phyloP scores from a whole-genome alignment of 2,329 filamentous ascomycete species.

The Polytolypa hystricis region DNA sequence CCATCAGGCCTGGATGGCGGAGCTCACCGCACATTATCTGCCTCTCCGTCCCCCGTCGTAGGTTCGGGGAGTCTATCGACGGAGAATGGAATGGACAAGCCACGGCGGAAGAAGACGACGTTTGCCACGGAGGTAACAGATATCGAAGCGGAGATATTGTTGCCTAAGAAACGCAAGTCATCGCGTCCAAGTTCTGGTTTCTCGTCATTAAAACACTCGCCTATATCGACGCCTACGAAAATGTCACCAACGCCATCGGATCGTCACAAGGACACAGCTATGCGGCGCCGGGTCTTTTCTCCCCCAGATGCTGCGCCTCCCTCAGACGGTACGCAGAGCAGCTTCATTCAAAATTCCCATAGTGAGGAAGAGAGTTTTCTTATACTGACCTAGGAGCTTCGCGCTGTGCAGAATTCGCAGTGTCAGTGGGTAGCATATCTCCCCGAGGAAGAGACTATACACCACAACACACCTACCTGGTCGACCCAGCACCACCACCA shows the following conservation, averaged over 20 bases:
- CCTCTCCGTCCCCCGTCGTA: background rate
- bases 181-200: background rate
- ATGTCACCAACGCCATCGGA: too few relatives aligned
- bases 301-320: too few relatives aligned
- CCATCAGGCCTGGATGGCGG: background rate
- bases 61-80: background rate
- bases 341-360: too few relatives aligned
- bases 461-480: too few relatives aligned
- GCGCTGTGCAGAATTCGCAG: background rate
- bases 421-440: background rate
- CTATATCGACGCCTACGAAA: too few relatives aligned
- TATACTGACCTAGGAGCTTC: too few relatives aligned
- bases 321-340: too few relatives aligned
- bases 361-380: too few relatives aligned
- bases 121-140: conserved; percentile 6
- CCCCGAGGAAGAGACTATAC: too few relatives aligned
- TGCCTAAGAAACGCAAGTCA: too few relatives aligned
- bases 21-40: background rate
- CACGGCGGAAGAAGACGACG: conserved; percentile 8
- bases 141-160: conserved; percentile 4
- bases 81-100: background rate
- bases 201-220: background rate
- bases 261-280: too few relatives aligned
- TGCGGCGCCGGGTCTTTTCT: too few relatives aligned
- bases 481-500: background rate